These are phyloP conservation scores for Pichia sp. DNA, from an alignment of 1,139 yeast species.

Conservation along the genomic window DNA sequence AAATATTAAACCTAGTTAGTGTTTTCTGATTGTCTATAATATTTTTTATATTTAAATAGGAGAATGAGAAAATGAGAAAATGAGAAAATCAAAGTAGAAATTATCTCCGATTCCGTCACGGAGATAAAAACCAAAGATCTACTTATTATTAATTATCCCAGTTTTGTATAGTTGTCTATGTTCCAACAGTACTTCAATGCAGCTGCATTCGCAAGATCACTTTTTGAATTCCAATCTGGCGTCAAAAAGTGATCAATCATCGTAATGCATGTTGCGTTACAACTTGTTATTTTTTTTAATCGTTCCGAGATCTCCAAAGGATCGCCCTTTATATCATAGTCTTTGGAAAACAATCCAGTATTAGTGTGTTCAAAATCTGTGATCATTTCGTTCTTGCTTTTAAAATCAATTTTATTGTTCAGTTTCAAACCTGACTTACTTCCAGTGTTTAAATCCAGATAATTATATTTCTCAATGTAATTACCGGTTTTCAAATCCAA, in stretches of 20 bases:
- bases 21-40: too few relatives aligned
- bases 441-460: not conserved
- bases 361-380: slow-evolving; percentile 7
- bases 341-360: slow-evolving; percentile 10
- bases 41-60: too few relatives aligned
- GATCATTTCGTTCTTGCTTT: slow-evolving; percentile 4
- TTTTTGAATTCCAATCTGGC: too few relatives aligned
- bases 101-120: too few relatives aligned
- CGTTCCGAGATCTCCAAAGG: not conserved
- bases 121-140: too few relatives aligned
- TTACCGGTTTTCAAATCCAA: slow-evolving; percentile 3
- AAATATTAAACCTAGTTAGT: too few relatives aligned
- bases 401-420: not conserved
- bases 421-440: not conserved
- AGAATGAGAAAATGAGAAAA: too few relatives aligned
- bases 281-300: not conserved
- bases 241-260: too few relatives aligned
- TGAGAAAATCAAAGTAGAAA: too few relatives aligned
- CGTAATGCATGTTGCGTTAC: too few relatives aligned
- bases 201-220: not conserved
- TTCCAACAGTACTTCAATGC: slow-evolving; percentile 8
- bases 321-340: slow-evolving; percentile 1
- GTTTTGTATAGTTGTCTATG: not conserved
- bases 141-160: not conserved
- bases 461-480: slow-evolving; percentile 4